Evolutionary conservation across 768 basidiomycete genomes (phyloP).

Genomic region (Omphalotus guepiniiformis): DNA sequence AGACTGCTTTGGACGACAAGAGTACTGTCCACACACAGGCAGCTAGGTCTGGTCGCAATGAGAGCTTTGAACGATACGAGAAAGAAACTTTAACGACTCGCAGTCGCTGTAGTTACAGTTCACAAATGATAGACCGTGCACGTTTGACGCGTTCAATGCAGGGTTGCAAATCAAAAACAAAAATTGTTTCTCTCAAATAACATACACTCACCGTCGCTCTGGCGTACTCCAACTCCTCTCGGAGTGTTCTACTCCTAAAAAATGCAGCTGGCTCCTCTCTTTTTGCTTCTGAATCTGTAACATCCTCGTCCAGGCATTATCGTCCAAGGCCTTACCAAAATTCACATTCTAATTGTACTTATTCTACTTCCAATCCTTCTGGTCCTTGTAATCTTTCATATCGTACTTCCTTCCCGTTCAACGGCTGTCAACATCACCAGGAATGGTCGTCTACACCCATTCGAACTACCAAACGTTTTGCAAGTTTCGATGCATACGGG

Average conservation of each 20-base stretch:
- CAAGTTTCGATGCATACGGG: constrained; percentile 11
- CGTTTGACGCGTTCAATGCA: no score
- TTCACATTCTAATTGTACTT: neutral
- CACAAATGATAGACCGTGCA: no score
- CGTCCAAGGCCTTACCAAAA: neutral
- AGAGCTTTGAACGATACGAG: no score
- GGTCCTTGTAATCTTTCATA: neutral
- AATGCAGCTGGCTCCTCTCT: constrained; percentile 2
- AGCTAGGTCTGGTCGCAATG: no score
- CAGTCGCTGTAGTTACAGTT: no score
- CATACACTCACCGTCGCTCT: no score
- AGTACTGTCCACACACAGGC: no score
- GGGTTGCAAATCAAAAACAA: no score
- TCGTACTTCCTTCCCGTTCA: neutral
- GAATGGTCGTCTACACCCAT: neutral
- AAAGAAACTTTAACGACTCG: no score
- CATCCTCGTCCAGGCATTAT: constrained; percentile 21
- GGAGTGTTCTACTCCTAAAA: neutral
- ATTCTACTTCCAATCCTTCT: neutral
- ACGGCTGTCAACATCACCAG: neutral
- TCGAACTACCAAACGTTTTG: neutral
- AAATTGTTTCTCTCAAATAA: no score
- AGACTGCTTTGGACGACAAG: no score
- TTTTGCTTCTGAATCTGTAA: neutral
- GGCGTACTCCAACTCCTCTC: neutral